phyloP scores from a whole-genome alignment of 352 stramenopile species.

The Pilasporangium apinafurcum region DNA sequence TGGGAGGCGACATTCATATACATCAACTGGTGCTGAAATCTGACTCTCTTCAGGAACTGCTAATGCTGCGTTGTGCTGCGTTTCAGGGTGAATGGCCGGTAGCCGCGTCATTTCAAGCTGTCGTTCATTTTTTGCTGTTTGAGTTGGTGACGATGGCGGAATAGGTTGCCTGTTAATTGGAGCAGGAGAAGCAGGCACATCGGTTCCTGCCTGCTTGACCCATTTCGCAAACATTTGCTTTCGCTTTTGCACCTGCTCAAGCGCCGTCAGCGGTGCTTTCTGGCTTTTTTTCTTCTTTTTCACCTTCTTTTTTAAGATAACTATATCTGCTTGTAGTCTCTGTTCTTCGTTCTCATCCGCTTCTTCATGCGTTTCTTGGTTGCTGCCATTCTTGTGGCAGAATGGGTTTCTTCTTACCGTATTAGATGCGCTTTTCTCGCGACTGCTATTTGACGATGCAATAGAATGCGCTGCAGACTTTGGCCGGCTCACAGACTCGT shows the following conservation, averaged over 20 bases:
- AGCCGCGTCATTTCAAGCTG: too few species aligned
- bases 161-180: too few species aligned
- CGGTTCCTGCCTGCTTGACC: constrained; percentile 25
- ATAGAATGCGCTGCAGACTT: background rate
- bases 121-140: too few species aligned
- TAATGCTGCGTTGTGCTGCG: too few species aligned
- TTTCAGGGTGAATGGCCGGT: too few species aligned
- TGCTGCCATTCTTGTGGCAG: constrained; percentile 9
- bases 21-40: too few species aligned
- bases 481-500: too few species aligned
- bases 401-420: background rate
- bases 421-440: background rate
- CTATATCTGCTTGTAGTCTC: background rate
- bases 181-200: too few species aligned
- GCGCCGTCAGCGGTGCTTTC: constrained; percentile 14
- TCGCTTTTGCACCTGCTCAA: constrained; percentile 58
- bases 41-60: background rate
- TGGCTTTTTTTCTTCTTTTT: constrained; percentile 35
- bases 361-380: constrained; percentile 34
- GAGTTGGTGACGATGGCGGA: too few species aligned
- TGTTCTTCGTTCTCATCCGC: background rate
- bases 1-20: background rate
- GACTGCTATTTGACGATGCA: background rate
- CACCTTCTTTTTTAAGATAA: too few species aligned
- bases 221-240: constrained; percentile 73